Evolutionary conservation across 345 rosid species (phyloP).

Genomic region (Erucastrum elatum): DNA sequence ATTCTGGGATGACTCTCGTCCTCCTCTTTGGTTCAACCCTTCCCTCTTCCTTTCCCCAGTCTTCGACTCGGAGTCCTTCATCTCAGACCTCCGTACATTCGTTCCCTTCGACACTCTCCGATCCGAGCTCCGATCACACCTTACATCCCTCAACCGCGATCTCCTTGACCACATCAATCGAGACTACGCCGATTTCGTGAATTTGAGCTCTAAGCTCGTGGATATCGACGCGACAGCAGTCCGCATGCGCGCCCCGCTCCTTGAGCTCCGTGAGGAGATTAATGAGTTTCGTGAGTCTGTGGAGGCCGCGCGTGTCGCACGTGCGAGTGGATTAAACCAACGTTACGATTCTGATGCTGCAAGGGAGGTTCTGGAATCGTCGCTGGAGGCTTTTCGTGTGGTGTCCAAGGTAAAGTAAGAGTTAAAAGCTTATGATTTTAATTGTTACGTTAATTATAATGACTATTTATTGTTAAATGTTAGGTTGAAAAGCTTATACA

Average conservation of each 20-base stretch:
- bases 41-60: conserved; percentile 70
- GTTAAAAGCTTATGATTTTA: background rate
- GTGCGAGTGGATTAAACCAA: conserved; percentile 75
- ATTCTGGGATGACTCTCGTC: conserved; percentile 87
- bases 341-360: conserved; percentile 88
- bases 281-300: conserved; percentile 70
- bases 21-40: conserved; percentile 86
- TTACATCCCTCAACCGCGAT: conserved; percentile 85
- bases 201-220: conserved; percentile 88
- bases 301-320: conserved; percentile 62
- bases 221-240: conserved; percentile 86
- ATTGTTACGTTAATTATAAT: background rate
- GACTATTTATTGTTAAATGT: conserved; percentile 11
- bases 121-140: conserved; percentile 82
- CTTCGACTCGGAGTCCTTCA: conserved; percentile 89
- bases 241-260: conserved; percentile 94
- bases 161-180: conserved; percentile 96
- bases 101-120: conserved; percentile 95
- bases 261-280: conserved; percentile 89
- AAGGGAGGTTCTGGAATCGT: conserved; percentile 77
- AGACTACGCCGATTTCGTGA: conserved; percentile 90
- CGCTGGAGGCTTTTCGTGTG: conserved; percentile 90
- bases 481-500: conserved; percentile 96
- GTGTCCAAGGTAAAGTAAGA: conserved; percentile 69
- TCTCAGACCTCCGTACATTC: conserved; percentile 91